These are phyloP conservation scores for Thraustochytrium sp. DNA, from an alignment of 352 stramenopile genomes.

Conservation along the genomic window DNA sequence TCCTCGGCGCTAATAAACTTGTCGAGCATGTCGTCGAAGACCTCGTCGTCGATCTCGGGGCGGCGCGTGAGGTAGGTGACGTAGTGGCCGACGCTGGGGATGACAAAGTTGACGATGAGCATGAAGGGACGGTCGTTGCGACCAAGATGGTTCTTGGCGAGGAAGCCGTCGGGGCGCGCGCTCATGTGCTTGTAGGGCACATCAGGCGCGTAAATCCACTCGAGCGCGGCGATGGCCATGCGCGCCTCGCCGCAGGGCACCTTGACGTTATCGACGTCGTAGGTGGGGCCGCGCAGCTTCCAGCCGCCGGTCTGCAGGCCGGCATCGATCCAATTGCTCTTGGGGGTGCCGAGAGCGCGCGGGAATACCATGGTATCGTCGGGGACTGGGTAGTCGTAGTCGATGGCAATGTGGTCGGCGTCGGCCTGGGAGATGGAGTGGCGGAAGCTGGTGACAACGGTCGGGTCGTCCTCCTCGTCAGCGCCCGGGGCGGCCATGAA, in stretches of 20 bases:
- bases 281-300: conserved; percentile 67
- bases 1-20: conserved; percentile 72
- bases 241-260: conserved; percentile 55
- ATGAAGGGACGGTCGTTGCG: conserved; percentile 58
- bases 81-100: conserved; percentile 66
- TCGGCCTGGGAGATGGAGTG: background rate
- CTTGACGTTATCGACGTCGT: conserved; percentile 75
- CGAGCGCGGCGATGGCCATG: conserved; percentile 28
- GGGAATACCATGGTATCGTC: conserved; percentile 40
- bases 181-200: conserved; percentile 53
- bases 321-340: conserved; percentile 19
- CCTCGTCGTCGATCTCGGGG: conserved; percentile 50
- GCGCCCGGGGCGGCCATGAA: background rate
- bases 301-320: background rate
- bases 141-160: conserved; percentile 57
- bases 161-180: conserved; percentile 60
- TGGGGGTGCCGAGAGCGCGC: background rate
- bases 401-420: background rate
- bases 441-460: background rate
- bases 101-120: conserved; percentile 80
- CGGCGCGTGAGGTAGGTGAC: conserved; percentile 65
- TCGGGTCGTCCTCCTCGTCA: background rate
- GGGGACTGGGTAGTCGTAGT: conserved; percentile 32
- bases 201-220: background rate
- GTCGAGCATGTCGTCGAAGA: conserved; percentile 77